Evolutionary conservation across 371 early-diverging fungal species (phyloP), one percentile per base, ranked within the genome.

Genomic region (Circinella umbellata): DNA sequence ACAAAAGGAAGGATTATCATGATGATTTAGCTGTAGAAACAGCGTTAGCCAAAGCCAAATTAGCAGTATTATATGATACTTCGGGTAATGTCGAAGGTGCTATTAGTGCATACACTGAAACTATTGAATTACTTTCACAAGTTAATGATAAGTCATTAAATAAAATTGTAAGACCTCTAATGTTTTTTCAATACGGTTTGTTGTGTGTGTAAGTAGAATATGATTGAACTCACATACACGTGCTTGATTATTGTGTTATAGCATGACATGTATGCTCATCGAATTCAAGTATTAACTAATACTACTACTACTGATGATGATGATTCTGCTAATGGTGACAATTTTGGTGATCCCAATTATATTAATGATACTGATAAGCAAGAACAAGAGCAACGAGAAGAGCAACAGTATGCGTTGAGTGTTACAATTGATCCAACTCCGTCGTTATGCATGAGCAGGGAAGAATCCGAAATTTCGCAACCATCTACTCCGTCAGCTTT

Each of bases 21-120:
- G 65, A 64, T 17, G 36, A 64, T 37, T 20, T 37, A n/a, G n/a
- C 48, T n/a, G 48, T 64, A 14, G 51, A 64, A 27, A 53, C 65
- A 4, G 65, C 65, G 9, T 27, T 64, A 9, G 15, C 48, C 15
- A 46, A 48, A 37, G 65, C 65, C 53, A 64, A 64, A 49, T 15
- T 48, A 18, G 65, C 65, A 4, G 65, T 64, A 18, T 36, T 47
- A 36, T 34, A 64, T 64, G 65, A 64, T 53, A n/a, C 65, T 10
- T 51, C 42, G 8, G 65, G 65, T 10, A n/a, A 64, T n/a, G 18
- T 53, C 15, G 48, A 64, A 4, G 3, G n/a, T 17, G 65, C 65
- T 27, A 49, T 64, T n/a, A 53, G 34, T 34, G 65, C 65, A 3
- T 64, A 64, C 18, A 38, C 65, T 7, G 65, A 64, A 38, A 64